Conservation (phyloP, 2,329 filamentous ascomycete genomes). For the Epicoccum sorghinum region DNA sequence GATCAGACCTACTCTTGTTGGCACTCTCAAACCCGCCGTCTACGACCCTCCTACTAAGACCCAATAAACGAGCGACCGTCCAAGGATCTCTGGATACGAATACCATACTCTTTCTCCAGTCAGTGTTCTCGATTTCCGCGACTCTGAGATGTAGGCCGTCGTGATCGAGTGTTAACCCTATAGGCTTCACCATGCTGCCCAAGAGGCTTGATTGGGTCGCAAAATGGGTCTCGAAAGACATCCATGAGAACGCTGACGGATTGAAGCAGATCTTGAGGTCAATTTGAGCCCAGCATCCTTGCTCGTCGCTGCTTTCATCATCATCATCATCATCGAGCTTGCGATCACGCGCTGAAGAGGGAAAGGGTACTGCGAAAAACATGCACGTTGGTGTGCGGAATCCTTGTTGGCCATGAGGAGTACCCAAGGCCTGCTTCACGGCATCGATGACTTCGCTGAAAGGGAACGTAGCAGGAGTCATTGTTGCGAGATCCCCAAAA, state of each 20-base stretch:
- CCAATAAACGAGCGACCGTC: conserved; percentile 25
- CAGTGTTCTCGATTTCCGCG: conserved; percentile 30
- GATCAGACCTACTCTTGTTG: conserved; percentile 26
- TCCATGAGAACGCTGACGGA: conserved; percentile 28
- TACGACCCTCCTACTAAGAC: conserved; percentile 28
- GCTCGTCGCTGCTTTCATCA: not conserved
- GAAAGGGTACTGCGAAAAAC: conserved; percentile 29
- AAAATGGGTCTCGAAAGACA: conserved; percentile 29
- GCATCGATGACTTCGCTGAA: conserved; percentile 18
- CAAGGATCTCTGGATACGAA: conserved; percentile 28
- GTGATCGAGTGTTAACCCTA: conserved; percentile 32
- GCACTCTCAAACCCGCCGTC: conserved; percentile 22
- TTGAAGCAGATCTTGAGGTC: conserved; percentile 34
- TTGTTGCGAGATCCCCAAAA: conserved; percentile 3
- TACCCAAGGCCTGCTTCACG: conserved; percentile 24
- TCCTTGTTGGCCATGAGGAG: conserved; percentile 25
- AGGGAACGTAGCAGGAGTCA: conserved; percentile 14
- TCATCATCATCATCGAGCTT: not conserved
- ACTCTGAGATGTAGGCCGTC: conserved; percentile 34
- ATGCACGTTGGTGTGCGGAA: conserved; percentile 24
- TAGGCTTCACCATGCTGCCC: conserved; percentile 33
- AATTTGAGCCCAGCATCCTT: conserved; percentile 29
- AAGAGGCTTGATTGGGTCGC: conserved; percentile 33
- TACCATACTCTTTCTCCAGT: conserved; percentile 27
- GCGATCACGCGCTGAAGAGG: not conserved